Conservation (phyloP, 352 stramenopile genomes). For the Aphanomyces cochlioides region DNA sequence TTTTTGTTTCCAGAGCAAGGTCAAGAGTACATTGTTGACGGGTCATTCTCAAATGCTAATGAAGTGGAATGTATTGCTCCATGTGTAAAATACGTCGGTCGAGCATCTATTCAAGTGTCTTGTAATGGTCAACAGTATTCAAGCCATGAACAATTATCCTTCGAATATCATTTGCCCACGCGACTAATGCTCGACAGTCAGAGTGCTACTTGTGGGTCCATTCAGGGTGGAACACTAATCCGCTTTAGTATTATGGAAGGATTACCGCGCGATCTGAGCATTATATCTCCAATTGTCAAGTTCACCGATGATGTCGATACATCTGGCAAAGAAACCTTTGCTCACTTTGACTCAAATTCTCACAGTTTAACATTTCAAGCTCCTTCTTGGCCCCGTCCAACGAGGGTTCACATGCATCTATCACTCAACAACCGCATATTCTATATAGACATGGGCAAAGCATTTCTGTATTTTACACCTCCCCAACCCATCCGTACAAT, state of each 20-base stretch:
- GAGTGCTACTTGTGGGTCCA: constrained; percentile 12
- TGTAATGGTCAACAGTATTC: constrained; percentile 30
- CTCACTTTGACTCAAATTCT: neutral
- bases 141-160: neutral
- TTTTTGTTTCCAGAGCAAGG: constrained; percentile 8
- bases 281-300: constrained; percentile 7
- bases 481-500: constrained; percentile 12
- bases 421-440: constrained; percentile 25
- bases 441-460: constrained; percentile 4
- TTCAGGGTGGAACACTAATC: constrained; percentile 23
- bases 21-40: constrained; percentile 21
- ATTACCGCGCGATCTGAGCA: neutral
- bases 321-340: neutral
- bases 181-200: neutral
- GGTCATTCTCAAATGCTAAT: neutral
- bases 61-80: constrained; percentile 19
- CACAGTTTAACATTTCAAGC: neutral
- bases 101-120: constrained; percentile 17
- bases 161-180: constrained; percentile 19
- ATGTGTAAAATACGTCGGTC: neutral
- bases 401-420: constrained; percentile 5
- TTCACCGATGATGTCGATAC: neutral
- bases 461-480: constrained; percentile 23
- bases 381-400: constrained; percentile 13
- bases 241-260: constrained; percentile 11